A percentile compares a stretch with the other conserved stretches of the same genome.
These are phyloP conservation scores for Thalassiosira hispida DNA, from an alignment of 352 stramenopile genomes.

Conservation along the genomic window DNA sequence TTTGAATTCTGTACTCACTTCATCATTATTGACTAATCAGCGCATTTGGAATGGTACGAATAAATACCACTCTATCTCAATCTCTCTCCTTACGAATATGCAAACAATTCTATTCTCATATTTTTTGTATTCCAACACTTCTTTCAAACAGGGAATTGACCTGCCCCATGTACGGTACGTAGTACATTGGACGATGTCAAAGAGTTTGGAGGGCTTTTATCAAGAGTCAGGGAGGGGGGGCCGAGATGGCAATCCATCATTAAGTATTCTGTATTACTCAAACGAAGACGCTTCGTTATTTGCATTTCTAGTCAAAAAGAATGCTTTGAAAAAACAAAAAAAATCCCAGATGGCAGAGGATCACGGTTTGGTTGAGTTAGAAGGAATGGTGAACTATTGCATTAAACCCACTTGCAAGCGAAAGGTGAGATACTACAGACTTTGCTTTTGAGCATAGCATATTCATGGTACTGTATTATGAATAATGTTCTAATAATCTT, in stretches of 20 bases:
- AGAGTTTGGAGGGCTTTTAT: conserved; percentile 96
- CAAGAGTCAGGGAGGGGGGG: conserved; percentile 96
- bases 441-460: no score
- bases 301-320: conserved; percentile 70
- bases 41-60: no score
- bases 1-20: no score
- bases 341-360: conserved; percentile 38
- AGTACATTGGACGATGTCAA: conserved; percentile 88
- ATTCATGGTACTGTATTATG: no score
- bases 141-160: conserved; percentile 90
- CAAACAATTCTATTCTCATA: no score
- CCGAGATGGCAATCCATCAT: conserved; percentile 89
- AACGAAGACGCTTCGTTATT: conserved; percentile 75
- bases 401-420: conserved; percentile 64
- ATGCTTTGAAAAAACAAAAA: conserved; percentile 45
- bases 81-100: no score
- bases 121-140: no score
- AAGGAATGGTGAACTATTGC: conserved; percentile 81
- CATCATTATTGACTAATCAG: no score
- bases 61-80: no score
- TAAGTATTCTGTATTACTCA: conserved; percentile 82
- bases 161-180: conserved; percentile 93
- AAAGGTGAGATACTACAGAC: no score
- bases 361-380: conserved; percentile 65
- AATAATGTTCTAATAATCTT: no score